Evolutionary conservation across 1,139 yeast genomes (phyloP), one percentile per base, ranked within the genome.

Genomic region (Zygoascus sp.): DNA sequence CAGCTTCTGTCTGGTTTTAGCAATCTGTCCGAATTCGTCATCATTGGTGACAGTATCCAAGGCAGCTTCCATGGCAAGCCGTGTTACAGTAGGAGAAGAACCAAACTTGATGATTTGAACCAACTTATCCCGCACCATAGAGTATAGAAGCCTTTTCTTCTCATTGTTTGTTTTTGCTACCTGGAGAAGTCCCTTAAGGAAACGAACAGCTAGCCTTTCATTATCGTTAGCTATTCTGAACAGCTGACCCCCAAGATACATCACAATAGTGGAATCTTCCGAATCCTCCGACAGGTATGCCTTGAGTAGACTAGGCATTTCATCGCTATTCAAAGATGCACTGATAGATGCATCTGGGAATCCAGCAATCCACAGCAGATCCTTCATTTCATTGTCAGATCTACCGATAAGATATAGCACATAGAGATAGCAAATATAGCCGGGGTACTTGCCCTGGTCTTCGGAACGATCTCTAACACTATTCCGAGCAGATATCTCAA

Each of bases 331-430:
- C 21, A 75, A 45, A 2, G 51, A 39, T 10, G 55, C 53, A 13
- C 56, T 56, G 41, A 61, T 53, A 9, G 64, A 70, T 3, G 61
- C 65, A 30, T 69, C 70, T 1, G 61, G 62, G 37, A 77, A 63
- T 1, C 75, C 80, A 37, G 79, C 72, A 9, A 75, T 75, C 46
- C 69, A 65, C 48, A 82, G 55, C 34, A 70, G 65, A 28, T 68
- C 69, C 6, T 63, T 62, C 51, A 83, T 73, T 15, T 78, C 79
- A 1, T 66, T 60, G 28, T 75, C 76, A 11, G 76, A 72, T 16
- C 75, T 63, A 38, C 77, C 67, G 23, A 83, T 67, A 9, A 77
- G 57, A 61, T 72, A 84, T 11, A 83, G 62, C 56, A 83, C 73
- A 42, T 79, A 72, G 50, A 84, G 63, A 58, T 79, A 83, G 58